Percentiles rank a stretch among this genome's conserved stretches.
Conservation (phyloP, 148 eudicot species). For the Chenopodium album region DNA sequence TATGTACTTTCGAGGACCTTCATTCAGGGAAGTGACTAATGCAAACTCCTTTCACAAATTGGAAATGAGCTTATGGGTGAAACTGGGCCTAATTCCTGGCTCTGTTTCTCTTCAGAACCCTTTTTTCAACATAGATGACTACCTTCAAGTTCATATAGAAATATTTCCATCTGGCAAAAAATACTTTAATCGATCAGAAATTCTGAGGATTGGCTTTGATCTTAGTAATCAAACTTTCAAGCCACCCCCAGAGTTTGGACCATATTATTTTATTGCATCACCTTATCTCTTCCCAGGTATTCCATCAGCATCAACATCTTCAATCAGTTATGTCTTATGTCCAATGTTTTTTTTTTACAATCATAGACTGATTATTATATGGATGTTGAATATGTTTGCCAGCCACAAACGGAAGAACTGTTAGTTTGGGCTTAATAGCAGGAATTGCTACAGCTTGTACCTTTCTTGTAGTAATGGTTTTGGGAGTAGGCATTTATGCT, state of each 20-base stretch:
- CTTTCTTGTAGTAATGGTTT: constrained; percentile 49
- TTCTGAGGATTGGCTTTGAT: constrained; percentile 68
- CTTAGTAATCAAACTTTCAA: constrained; percentile 75
- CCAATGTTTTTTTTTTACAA: background rate
- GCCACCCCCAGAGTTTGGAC: constrained; percentile 76
- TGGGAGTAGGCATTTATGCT: constrained; percentile 65
- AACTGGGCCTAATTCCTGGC: constrained; percentile 66
- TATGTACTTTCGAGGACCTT: constrained; percentile 72
- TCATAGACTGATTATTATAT: background rate
- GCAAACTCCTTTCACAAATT: constrained; percentile 58
- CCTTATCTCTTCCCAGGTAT: constrained; percentile 78
- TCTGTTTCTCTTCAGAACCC: constrained; percentile 75
- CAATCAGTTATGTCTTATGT: background rate
- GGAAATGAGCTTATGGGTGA: constrained; percentile 79
- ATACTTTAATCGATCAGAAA: constrained; percentile 58
- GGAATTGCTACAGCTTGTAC: constrained; percentile 53
- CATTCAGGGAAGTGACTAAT: constrained; percentile 66
- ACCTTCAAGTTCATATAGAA: constrained; percentile 67
- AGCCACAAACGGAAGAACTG: constrained; percentile 41
- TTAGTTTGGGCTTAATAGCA: constrained; percentile 44
- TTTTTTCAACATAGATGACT: constrained; percentile 65
- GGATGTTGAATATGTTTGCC: constrained; percentile 10
- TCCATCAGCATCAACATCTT: constrained; percentile 1
- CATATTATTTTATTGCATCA: constrained; percentile 70
- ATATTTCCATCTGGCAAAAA: constrained; percentile 67